These are phyloP conservation scores for Calonectria hawksworthii DNA, from an alignment of 2,329 filamentous ascomycete species.

Conservation along the genomic window DNA sequence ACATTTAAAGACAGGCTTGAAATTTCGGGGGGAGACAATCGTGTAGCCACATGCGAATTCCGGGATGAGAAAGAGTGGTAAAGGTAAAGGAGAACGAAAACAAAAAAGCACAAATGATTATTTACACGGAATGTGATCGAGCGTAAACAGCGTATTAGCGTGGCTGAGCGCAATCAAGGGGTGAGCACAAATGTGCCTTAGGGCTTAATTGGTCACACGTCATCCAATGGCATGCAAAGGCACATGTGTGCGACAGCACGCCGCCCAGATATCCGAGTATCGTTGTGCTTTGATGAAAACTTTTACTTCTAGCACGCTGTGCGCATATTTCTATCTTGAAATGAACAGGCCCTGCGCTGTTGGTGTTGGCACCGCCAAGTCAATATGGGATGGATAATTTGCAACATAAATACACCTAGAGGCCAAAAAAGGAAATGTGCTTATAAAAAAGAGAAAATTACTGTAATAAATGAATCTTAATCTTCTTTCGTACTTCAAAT, in stretches of 20 bases:
- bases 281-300: background rate
- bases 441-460: background rate
- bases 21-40: background rate
- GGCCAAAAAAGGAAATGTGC: background rate
- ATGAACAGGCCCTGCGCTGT: background rate
- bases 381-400: background rate
- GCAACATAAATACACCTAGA: background rate
- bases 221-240: background rate
- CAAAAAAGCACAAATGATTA: background rate
- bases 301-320: background rate
- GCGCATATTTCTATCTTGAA: background rate
- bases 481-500: background rate
- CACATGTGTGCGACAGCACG: background rate
- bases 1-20: background rate
- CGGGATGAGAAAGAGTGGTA: background rate
- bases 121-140: background rate
- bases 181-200: background rate
- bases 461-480: background rate
- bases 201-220: background rate
- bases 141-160: background rate
- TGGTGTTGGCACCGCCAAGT: background rate
- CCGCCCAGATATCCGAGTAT: too few relatives aligned
- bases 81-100: background rate
- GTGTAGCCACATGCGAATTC: background rate
- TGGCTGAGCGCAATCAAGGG: background rate